phyloP scores from a whole-genome alignment of 768 basidiomycete genomes.

The Naganishia vishniacii region DNA sequence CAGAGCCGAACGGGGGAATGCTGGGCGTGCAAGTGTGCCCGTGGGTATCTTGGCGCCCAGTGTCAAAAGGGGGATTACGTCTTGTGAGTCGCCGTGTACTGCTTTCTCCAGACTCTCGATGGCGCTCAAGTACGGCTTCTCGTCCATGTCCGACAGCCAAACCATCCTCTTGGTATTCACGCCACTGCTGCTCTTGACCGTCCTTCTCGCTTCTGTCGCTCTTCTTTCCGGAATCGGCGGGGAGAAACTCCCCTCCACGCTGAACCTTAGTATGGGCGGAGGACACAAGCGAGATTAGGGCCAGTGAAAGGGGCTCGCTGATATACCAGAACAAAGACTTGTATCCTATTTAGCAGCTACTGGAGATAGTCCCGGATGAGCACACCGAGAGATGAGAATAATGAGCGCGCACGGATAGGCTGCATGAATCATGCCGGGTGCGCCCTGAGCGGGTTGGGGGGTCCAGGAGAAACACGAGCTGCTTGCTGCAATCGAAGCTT shows the following conservation, averaged over 20 bases:
- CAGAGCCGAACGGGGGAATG: constrained; percentile 32
- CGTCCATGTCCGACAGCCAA: constrained; percentile 5
- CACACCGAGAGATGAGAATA: too few species aligned
- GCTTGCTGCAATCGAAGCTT: background rate
- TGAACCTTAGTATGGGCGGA: constrained; percentile 23
- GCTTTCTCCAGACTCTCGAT: background rate
- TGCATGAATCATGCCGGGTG: background rate
- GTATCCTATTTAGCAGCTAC: background rate
- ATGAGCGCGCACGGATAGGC: background rate
- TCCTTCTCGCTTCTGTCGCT: constrained; percentile 18
- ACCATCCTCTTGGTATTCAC: constrained; percentile 24
- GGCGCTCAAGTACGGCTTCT: background rate
- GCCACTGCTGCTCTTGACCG: constrained; percentile 22
- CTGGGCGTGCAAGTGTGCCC: constrained; percentile 43
- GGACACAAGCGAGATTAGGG: constrained; percentile 19
- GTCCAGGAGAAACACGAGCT: background rate
- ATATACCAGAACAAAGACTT: background rate
- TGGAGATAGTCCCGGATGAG: background rate
- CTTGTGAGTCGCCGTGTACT: constrained; percentile 44
- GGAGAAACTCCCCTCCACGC: constrained; percentile 22
- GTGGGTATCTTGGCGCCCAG: constrained; percentile 40
- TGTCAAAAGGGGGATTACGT: constrained; percentile 47
- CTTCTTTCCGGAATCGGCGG: constrained; percentile 13
- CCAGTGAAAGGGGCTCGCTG: background rate
- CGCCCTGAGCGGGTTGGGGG: background rate